A percentile compares a stretch with the other conserved stretches of the same genome.
Evolutionary conservation across 169 alveolate species (phyloP).

Genomic region (Plasmodium relictum): DNA sequence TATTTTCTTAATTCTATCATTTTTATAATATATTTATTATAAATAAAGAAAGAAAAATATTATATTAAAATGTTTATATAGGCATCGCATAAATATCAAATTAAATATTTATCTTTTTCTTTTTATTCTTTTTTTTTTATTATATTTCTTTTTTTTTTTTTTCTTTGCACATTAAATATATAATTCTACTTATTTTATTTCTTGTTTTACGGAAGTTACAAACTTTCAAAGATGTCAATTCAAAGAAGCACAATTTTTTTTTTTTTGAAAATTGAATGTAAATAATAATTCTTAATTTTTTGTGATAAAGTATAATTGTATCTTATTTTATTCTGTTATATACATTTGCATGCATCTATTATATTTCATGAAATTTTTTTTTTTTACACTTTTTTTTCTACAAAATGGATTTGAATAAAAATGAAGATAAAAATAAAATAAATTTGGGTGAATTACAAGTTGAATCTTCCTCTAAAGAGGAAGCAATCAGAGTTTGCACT

Average conservation of each 20-base stretch:
- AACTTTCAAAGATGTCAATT: constrained; percentile 21
- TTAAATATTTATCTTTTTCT: constrained; percentile 15
- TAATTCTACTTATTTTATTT: neutral
- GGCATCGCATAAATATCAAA: neutral
- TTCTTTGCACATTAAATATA: neutral
- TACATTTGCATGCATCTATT: neutral
- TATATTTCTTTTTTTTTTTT: neutral
- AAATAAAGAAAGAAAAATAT: neutral
- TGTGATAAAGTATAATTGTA: too few species aligned
- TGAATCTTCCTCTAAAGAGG: constrained; percentile 83
- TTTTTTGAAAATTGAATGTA: neutral
- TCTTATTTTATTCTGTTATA: neutral
- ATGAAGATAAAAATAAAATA: constrained; percentile 49
- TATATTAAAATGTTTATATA: constrained; percentile 16
- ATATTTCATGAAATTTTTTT: constrained; percentile 3
- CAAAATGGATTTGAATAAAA: constrained; percentile 67
- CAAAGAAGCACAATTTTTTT: constrained; percentile 5
- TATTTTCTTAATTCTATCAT: constrained; percentile 22
- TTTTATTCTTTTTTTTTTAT: constrained; percentile 3
- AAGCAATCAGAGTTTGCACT: constrained; percentile 85
- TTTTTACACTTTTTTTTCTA: neutral
- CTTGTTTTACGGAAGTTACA: neutral
- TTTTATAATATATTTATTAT: constrained; percentile 2
- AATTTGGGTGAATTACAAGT: constrained; percentile 57
- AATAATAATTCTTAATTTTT: too few species aligned